phyloP scores from a whole-genome alignment of 805 yeast genomes.

The Candida awuae region DNA sequence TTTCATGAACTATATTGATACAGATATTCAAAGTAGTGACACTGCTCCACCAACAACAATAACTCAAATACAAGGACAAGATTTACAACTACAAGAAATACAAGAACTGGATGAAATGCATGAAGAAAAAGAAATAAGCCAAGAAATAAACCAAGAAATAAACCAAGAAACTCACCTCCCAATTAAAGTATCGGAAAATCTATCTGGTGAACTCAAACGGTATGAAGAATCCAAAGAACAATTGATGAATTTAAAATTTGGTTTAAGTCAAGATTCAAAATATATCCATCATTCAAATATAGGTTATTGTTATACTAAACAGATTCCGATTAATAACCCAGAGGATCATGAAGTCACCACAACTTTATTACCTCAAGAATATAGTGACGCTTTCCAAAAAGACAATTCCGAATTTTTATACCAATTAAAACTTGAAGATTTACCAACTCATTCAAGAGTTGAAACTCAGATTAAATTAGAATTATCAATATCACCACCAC shows the following conservation, averaged over 20 bases:
- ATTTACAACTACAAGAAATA: no score
- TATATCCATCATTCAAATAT: constrained; percentile 26
- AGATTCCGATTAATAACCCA: constrained; percentile 8
- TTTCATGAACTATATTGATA: no score
- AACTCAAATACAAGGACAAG: no score
- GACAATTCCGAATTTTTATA: constrained; percentile 34
- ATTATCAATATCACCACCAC: constrained; percentile 65
- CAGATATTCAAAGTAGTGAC: no score
- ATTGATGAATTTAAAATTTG: constrained; percentile 46
- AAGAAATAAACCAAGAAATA: no score
- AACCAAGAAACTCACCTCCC: no score
- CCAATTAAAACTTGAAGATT: constrained; percentile 44
- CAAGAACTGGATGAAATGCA: background rate
- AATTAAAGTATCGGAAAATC: background rate
- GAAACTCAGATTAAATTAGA: constrained; percentile 89
- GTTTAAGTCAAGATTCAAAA: constrained; percentile 22
- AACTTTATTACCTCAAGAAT: constrained; percentile 24
- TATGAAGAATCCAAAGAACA: constrained; percentile 43
- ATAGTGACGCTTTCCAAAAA: constrained; percentile 16
- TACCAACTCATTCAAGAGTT: constrained; percentile 81
- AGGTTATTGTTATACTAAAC: constrained; percentile 10
- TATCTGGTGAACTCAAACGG: constrained; percentile 22
- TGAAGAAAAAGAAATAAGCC: no score
- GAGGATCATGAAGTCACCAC: constrained; percentile 23
- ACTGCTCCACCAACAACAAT: no score